phyloP scores from a whole-genome alignment of 2,329 filamentous ascomycete genomes.

The Venturiaceae sp. region DNA sequence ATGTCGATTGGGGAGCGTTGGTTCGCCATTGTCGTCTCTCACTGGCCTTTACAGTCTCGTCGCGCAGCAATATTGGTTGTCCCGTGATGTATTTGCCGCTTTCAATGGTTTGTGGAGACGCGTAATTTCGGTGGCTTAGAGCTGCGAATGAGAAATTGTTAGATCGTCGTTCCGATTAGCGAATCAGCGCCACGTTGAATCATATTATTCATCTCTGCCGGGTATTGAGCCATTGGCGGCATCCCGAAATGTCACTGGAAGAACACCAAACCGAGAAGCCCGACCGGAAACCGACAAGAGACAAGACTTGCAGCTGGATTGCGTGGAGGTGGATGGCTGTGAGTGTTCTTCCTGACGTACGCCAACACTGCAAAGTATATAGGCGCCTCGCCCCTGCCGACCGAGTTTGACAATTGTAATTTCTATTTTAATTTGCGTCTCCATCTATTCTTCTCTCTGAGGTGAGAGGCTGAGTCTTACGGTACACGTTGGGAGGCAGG shows the following conservation, averaged over 20 bases:
- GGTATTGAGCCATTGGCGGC: background rate
- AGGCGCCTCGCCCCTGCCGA: too few species aligned
- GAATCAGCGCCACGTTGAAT: background rate
- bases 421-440: background rate
- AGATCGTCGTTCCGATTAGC: background rate
- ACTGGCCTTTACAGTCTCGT: too few species aligned
- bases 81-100: too few species aligned
- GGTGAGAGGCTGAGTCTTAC: background rate
- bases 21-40: conserved; percentile 1
- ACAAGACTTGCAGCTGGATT: background rate
- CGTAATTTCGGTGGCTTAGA: background rate
- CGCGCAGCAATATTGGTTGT: too few species aligned
- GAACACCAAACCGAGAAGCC: background rate
- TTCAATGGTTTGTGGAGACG: too few species aligned
- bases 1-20: conserved; percentile 20
- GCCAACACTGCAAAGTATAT: too few species aligned
- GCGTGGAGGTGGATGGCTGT: background rate
- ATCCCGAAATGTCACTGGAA: background rate
- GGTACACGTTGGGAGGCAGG: background rate
- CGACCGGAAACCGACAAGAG: background rate
- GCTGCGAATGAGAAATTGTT: background rate
- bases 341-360: too few species aligned
- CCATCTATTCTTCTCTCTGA: too few species aligned
- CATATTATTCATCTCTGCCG: background rate
- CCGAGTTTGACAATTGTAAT: too few species aligned